Base-by-base conservation (phyloP, 2,329 filamentous ascomycete genomes). In the Thelonectria olida region DNA sequence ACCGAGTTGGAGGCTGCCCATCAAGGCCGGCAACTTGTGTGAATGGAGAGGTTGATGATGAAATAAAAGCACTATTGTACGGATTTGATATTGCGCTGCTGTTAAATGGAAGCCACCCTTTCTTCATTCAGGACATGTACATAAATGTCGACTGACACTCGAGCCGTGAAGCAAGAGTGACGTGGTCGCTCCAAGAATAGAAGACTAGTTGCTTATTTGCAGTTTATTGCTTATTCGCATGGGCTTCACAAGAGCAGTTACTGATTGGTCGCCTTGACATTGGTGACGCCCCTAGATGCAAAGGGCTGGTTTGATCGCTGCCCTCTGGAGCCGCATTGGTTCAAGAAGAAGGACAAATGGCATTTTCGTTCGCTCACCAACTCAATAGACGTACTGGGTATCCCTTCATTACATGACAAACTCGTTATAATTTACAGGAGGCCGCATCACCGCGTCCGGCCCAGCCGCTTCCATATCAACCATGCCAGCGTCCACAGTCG, bases 401-500 rank as follows among this genome's bases (percentile, higher is more conserved):
- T n/a, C 7, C 12, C 19, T 6, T 20, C n/a, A 15, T 45, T 48
- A 56, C 54, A 56, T 49, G 19, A 56, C 45, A 42, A 61, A 61
- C 28, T 61, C 58, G 12, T 56, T 61, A 41, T 61, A 61, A 7
- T 38, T 61, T 34, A 61, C 25, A 31, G 39, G 28, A 5, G 52
- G 20, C 31, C 58, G 47, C 22, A 47, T 20, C 8, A 39, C 47
- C 2, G 22, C 28, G 1, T 50, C 57, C 22, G 39, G 36, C 4
- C 36, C 45, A 7, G 36, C 13, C 7, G 25, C 27, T 19, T 61
- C 44, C 58, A 61, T 57, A n/a, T 63, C 64, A 13, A 65, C 54
- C 27, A 68, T 61, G 10, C 70, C 64, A 2, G 67, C 69, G 15
- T 71, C 69, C 1, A 71, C 67, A 2, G 70, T 71, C 0, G 69